Percentiles rank a stretch among this genome's conserved stretches.
Conservation (phyloP, 139 green algal genomes). For the Zygnema circumcarinatum region DNA sequence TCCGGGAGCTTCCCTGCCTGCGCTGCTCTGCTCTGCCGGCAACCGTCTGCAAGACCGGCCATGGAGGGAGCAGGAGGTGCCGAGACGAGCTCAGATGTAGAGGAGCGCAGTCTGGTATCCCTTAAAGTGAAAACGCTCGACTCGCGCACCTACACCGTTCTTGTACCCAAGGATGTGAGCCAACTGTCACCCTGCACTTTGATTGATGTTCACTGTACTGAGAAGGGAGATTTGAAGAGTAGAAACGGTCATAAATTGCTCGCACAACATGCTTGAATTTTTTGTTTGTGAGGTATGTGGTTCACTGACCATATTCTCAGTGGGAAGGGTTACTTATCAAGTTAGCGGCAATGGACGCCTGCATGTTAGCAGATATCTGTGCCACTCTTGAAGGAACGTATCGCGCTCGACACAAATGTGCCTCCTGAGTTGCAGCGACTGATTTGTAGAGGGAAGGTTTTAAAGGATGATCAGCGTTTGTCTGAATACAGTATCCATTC, state of each 20-base stretch:
- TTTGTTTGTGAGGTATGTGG: too few relatives aligned
- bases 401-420: neutral
- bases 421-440: neutral
- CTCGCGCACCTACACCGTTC: neutral
- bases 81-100: neutral
- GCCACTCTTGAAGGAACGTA: neutral
- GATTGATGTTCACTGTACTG: too few relatives aligned
- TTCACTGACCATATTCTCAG: too few relatives aligned
- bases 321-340: too few relatives aligned
- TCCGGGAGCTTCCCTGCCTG: too few relatives aligned
- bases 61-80: neutral
- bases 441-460: neutral
- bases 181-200: too few relatives aligned
- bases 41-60: too few relatives aligned
- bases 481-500: neutral
- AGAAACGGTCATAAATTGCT: too few relatives aligned
- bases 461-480: neutral
- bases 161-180: neutral
- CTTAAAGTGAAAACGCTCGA: neutral
- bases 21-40: too few relatives aligned
- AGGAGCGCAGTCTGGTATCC: neutral
- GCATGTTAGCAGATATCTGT: neutral
- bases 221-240: too few relatives aligned
- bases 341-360: too few relatives aligned
- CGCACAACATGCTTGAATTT: too few relatives aligned